Evolutionary conservation across 148 eudicot genomes (phyloP), one percentile per base, ranked within the genome.

Genomic region (Spergularia bocconei): DNA sequence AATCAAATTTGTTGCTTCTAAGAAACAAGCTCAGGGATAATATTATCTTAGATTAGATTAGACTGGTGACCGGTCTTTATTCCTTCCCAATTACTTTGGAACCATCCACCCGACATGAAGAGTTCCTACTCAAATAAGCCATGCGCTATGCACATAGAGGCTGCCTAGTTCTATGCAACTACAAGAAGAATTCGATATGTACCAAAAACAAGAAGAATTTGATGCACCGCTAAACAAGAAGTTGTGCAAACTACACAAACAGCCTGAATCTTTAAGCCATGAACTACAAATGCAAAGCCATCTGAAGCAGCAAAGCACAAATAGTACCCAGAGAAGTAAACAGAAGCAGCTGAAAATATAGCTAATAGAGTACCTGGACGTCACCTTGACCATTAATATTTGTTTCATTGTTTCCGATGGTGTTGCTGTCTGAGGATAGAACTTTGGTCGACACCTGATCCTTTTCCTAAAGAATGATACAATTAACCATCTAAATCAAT

Each of bases 331-430:
- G 16, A 52, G 29, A n/a, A 2, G 12, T 9, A 14, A 8, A 11
- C 41, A 41, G n/a, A 55, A 4, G 7, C 21, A 16, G 19, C 23
- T 75, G 71, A 33, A 62, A 54, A 7, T 1, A 55, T 48, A 48
- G 9, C 62, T 15, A 73, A 68, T 16, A 41, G 54, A 39, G 50
- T 84, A 95, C 98, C 92, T 92, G 83, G 51, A 15, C 29, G 70
- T 77, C 84, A 29, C 21, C 86, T 84, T 82, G 82, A 29, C 69
- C 80, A 64, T 73, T 76, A 19, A 69, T 71, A 69, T 81, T 88
- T 50, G 60, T 80, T 39, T 77, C 85, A 39, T 74, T 79, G 48
- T 75, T 83, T 61, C 51, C 79, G 12, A 77, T 14, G 38, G 60
- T 72, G 63, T 76, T 75, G 21, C 77, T 75, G 63, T 79, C 70